Base-by-base conservation (phyloP, 2,329 filamentous ascomycete species). In the Penicillium sp. region DNA sequence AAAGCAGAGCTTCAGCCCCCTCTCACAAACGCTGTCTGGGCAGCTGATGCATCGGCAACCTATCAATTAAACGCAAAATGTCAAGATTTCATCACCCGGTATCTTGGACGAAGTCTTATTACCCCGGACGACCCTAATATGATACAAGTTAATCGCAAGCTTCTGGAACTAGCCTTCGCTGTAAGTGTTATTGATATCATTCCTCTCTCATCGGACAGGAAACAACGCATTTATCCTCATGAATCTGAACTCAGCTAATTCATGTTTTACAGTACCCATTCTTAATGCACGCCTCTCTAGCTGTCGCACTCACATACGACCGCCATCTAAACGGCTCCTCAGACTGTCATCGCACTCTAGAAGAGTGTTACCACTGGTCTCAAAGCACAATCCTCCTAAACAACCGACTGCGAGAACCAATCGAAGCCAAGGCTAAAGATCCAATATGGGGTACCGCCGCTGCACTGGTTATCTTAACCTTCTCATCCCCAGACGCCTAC, bases 381-480 rank as follows among this genome's bases (percentile, higher is more conserved):
- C 78, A 76, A 59, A 77, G 77, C 65, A 81, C 78, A 37, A 59
- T 61, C 3, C 76, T 83, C 2, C 70, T 84, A 24, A 80, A 80
- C 56, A 71, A 65, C 13, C 72, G 74, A 26, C 44, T 84, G 12
- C 67, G 58, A 4, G 61, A 76, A 9, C 74, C 77, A 0, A 76
- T 82, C 49, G 47, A 68, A 22, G 45, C 68, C 0, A 51, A 67
- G 30, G 79, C 80, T 19, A 81, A 75, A 45, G 82, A 84, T 62
- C 68, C 81, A 13, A 77, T 84, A 3, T 84, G 82, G 82, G 79
- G 73, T 2, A 81, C 80, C 6, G 81, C 81, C 0, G 79, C 81
- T 24, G 76, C 78, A 8, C 64, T 84, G 0, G 77, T 74, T 1
- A 68, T 83, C 2, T 50, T 82, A 1, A 65, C 75, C 0, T 82